Evolutionary conservation across 2,329 filamentous ascomycete species (phyloP), one percentile per base, ranked within the genome.

Genomic region (Hortaea werneckii): DNA sequence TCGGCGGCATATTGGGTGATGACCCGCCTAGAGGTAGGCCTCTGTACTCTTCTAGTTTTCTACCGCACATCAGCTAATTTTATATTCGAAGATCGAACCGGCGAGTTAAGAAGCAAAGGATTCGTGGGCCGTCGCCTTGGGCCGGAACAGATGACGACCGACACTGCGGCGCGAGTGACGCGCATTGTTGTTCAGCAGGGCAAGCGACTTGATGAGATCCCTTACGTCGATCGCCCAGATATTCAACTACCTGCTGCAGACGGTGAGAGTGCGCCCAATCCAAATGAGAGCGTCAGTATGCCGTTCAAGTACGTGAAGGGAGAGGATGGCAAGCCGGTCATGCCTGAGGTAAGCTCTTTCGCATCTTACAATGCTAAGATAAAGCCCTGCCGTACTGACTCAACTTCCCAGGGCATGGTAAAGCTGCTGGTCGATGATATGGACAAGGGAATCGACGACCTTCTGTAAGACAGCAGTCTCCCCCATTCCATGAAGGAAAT

Each of bases 91-190:
- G 90, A 96, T 67, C 83, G 92, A 51, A 98, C 92, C 5, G 90
- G 86, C n/a, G 92, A 98, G 66, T 72, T 98, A 57, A 81, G 92
- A 43, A 88, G 87, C 67, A 95, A 96, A 64, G 92, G 92, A 3
- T 98, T 94, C 59, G 75, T 82, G 47, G 88, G 90, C 47, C 81
- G 92, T 44, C 78, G 92, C 47, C 74, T 98, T 29, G 92, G 92
- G 0, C 87, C 90, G 6, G 83, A 89, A 57, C 92, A 98, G 67
- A 95, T 98, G 90, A 96, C 92, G 3, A 98, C 92, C 4, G 92
- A 98, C 65, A 98, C 92, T 13, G 92, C 92, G 4, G 92, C 95
- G 42, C 78, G 92, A 54, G 90, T 95, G 39, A 96, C 92, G 29
- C 79, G 92, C 54, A 83, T 94, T 56, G 85, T 96, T 5, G 81